Conservation (phyloP, 441 rosid species). For the Arabidopsis lyrata region DNA sequence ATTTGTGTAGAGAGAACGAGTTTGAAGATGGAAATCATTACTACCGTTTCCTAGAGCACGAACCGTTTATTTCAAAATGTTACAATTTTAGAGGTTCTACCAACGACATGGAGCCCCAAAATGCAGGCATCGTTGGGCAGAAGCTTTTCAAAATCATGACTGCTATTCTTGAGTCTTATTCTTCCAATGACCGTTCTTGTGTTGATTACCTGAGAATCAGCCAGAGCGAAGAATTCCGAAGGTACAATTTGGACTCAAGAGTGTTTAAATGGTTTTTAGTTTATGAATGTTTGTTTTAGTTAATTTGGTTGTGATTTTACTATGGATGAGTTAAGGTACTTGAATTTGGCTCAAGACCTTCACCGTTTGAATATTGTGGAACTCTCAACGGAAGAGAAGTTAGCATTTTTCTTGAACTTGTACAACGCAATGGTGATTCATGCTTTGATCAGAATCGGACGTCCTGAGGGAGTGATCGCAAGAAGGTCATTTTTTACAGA, state of each 20-base stretch:
- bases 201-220: slow-evolving; percentile 68
- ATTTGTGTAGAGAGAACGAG: slow-evolving; percentile 61
- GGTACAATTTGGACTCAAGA: slow-evolving; percentile 50
- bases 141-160: slow-evolving; percentile 77
- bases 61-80: slow-evolving; percentile 71
- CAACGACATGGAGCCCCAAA: slow-evolving; percentile 69
- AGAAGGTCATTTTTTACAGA: slow-evolving; percentile 69
- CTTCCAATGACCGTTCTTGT: slow-evolving; percentile 68
- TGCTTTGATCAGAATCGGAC: slow-evolving; percentile 74
- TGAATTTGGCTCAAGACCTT: slow-evolving; percentile 71
- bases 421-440: slow-evolving; percentile 94
- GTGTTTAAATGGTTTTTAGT: not conserved
- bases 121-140: slow-evolving; percentile 58
- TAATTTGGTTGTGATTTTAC: not conserved
- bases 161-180: slow-evolving; percentile 81
- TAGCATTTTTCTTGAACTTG: slow-evolving; percentile 84
- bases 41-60: slow-evolving; percentile 89
- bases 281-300: not conserved
- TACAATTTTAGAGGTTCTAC: slow-evolving; percentile 69
- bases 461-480: slow-evolving; percentile 68
- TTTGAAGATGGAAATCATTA: slow-evolving; percentile 79
- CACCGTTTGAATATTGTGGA: slow-evolving; percentile 70
- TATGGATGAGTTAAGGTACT: slow-evolving; percentile 54
- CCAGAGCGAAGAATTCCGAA: slow-evolving; percentile 85
- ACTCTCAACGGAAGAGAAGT: slow-evolving; percentile 64